These are phyloP conservation scores for Canariomyces notabilis DNA, from an alignment of 2,329 filamentous ascomycete species.

Conservation along the genomic window DNA sequence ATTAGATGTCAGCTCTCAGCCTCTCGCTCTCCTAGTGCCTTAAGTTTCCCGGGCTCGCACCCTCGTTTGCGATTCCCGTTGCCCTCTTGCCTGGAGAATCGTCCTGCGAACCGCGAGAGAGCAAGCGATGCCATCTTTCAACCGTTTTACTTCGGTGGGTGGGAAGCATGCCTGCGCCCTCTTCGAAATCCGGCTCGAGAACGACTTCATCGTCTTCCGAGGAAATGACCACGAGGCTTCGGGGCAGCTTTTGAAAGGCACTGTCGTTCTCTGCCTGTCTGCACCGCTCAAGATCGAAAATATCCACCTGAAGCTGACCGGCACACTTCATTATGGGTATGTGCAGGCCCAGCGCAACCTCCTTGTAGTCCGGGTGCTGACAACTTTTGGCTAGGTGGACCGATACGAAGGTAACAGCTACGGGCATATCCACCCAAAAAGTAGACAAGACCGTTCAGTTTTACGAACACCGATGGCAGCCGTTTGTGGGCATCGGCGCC, in stretches of 20 bases:
- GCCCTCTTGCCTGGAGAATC: background rate
- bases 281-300: constrained; percentile 66
- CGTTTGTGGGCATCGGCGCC: constrained; percentile 50
- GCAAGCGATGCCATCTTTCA: constrained; percentile 50
- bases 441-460: constrained; percentile 56
- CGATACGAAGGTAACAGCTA: constrained; percentile 49
- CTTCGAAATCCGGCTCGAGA: constrained; percentile 62
- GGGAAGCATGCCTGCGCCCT: constrained; percentile 48
- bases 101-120: background rate
- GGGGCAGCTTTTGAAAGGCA: constrained; percentile 68
- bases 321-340: constrained; percentile 64
- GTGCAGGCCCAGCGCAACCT: background rate
- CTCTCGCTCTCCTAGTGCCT: constrained; percentile 8
- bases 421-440: constrained; percentile 54
- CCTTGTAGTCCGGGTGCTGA: constrained; percentile 13
- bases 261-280: constrained; percentile 67
- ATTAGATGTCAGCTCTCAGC: constrained; percentile 7
- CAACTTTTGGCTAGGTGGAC: constrained; percentile 40
- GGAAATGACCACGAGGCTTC: constrained; percentile 70
- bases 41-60: background rate
- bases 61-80: background rate
- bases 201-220: constrained; percentile 74
- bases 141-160: constrained; percentile 49
- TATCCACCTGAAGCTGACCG: constrained; percentile 65
- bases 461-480: constrained; percentile 63